Percentiles rank a stretch among this genome's conserved stretches.
phyloP scores from a whole-genome alignment of 2,329 filamentous ascomycete genomes.

The Dactylellina haptotyla region DNA sequence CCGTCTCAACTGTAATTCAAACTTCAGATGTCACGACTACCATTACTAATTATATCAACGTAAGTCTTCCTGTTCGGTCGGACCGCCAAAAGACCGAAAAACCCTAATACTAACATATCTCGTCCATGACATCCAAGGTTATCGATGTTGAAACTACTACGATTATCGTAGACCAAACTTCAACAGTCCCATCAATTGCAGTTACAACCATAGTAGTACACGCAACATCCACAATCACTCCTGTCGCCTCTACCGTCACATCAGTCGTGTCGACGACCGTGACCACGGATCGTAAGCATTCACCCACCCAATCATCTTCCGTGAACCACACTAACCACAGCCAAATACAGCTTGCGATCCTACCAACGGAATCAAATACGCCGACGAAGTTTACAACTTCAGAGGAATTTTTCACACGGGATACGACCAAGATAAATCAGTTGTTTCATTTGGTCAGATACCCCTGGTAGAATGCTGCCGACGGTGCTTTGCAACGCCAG shows the following conservation, averaged over 20 bases:
- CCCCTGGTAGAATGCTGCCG: conserved; percentile 6
- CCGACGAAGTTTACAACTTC: conserved; percentile 6
- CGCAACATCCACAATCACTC: conserved; percentile 15
- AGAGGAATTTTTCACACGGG: conserved; percentile 10
- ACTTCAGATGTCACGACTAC: conserved; percentile 11
- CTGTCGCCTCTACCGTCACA: background rate
- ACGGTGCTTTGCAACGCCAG: conserved; percentile 5
- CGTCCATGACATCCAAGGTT: background rate
- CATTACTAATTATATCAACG: conserved; percentile 20
- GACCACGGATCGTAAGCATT: conserved; percentile 7
- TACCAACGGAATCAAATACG: conserved; percentile 9
- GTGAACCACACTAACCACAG: background rate
- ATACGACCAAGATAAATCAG: conserved; percentile 1
- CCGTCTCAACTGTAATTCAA: conserved; percentile 11
- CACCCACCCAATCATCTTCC: background rate
- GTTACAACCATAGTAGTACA: conserved; percentile 1
- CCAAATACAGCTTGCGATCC: conserved; percentile 15
- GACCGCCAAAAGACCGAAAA: background rate
- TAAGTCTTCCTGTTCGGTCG: background rate
- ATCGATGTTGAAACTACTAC: conserved; percentile 17
- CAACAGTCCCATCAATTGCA: conserved; percentile 16
- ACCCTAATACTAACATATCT: background rate
- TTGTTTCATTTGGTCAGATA: conserved; percentile 12
- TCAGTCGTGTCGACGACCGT: background rate
- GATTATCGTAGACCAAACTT: conserved; percentile 11